A percentile compares a stretch with the other conserved stretches of the same genome.
phyloP scores from a whole-genome alignment of 2,329 filamentous ascomycete genomes.

The Stagonosporopsis chrysanthemi region DNA sequence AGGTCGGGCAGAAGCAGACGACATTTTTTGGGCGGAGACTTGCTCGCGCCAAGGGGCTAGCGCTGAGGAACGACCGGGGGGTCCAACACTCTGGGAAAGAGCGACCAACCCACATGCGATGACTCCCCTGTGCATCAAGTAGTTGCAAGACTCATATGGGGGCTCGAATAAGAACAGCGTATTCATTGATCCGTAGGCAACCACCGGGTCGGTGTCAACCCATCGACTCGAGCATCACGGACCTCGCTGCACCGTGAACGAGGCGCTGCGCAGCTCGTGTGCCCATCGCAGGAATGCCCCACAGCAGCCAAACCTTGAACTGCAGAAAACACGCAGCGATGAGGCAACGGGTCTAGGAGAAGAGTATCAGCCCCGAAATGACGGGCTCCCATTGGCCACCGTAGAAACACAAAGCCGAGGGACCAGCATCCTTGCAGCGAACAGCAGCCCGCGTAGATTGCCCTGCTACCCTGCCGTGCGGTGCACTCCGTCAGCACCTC shows the following conservation, averaged over 20 bases:
- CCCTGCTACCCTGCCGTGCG: slow-evolving; percentile 23
- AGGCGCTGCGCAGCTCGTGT: slow-evolving; percentile 32
- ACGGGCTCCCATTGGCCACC: slow-evolving; percentile 36
- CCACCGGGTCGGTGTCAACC: slow-evolving; percentile 1
- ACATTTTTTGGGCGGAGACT: slow-evolving; percentile 32
- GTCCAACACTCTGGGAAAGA: slow-evolving; percentile 18
- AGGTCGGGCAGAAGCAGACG: slow-evolving; percentile 36
- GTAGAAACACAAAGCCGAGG: slow-evolving; percentile 35
- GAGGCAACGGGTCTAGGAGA: slow-evolving; percentile 43
- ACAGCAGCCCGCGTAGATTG: slow-evolving; percentile 36
- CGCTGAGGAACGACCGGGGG: slow-evolving; percentile 27
- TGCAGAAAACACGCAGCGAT: slow-evolving; percentile 37
- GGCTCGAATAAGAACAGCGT: slow-evolving; percentile 14
- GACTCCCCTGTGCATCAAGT: slow-evolving; percentile 31
- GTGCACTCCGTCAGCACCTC: slow-evolving; percentile 16
- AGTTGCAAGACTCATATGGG: slow-evolving; percentile 23
- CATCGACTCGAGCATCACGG: slow-evolving; percentile 12
- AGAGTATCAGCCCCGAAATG: slow-evolving; percentile 23
- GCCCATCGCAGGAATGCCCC: slow-evolving; percentile 39
- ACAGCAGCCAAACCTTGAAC: slow-evolving; percentile 39
- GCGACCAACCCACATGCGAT: slow-evolving; percentile 24
- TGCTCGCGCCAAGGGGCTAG: slow-evolving; percentile 32
- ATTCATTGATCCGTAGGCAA: slow-evolving; percentile 8
- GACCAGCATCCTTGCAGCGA: slow-evolving; percentile 32
- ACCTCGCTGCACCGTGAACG: slow-evolving; percentile 3